Evolutionary conservation across 805 yeast genomes (phyloP).

Genomic region (Candida chauliodis): DNA sequence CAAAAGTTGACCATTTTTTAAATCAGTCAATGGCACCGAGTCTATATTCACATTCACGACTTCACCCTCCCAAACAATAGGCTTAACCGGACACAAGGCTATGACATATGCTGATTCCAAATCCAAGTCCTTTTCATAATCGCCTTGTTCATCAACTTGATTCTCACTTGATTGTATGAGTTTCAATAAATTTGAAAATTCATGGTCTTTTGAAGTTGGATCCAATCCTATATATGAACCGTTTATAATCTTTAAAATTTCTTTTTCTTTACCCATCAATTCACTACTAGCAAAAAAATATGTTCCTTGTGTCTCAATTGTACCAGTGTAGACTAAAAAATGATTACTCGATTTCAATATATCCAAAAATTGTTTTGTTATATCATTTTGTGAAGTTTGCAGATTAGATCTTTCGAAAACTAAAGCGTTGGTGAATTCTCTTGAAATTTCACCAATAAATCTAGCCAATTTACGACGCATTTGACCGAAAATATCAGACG

Average conservation of each 20-base stretch:
- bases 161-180: constrained; percentile 14
- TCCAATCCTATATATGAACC: constrained; percentile 40
- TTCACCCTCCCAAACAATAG: constrained; percentile 88
- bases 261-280: constrained; percentile 38
- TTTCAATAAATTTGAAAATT: constrained; percentile 26
- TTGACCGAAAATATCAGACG: constrained; percentile 69
- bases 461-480: constrained; percentile 79
- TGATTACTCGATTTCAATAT: constrained; percentile 65
- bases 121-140: constrained; percentile 1
- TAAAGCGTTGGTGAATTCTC: constrained; percentile 71
- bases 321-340: constrained; percentile 70
- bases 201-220: constrained; percentile 20
- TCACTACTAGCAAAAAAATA: constrained; percentile 76
- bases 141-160: constrained; percentile 16
- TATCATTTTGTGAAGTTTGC: constrained; percentile 33
- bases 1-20: constrained; percentile 65
- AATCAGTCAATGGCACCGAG: constrained; percentile 47
- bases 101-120: constrained; percentile 57
- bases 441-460: constrained; percentile 63
- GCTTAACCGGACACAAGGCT: constrained; percentile 74
- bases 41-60: constrained; percentile 54
- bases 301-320: constrained; percentile 68
- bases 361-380: constrained; percentile 50
- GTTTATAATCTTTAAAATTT: constrained; percentile 34
- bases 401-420: constrained; percentile 50